Conservation (phyloP, 2,329 filamentous ascomycete genomes). For the Cytospora piceae region DNA sequence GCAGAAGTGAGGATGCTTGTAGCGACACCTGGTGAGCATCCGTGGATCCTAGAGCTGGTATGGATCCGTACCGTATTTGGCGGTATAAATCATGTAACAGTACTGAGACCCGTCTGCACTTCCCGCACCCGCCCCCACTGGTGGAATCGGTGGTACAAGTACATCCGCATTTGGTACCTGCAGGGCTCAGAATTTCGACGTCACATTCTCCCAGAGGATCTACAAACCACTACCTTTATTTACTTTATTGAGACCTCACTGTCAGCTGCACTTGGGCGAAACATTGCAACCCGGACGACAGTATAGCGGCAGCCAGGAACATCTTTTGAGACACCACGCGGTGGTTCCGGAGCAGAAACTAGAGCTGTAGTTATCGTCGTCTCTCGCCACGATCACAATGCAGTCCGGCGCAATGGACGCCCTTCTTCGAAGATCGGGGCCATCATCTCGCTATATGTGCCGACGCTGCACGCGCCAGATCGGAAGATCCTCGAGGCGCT, state of each 20-base stretch:
- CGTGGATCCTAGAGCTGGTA: no score
- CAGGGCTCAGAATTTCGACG: neutral
- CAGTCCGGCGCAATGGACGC: conserved; percentile 33
- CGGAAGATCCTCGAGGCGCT: conserved; percentile 40
- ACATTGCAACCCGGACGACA: neutral
- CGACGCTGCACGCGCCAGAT: conserved; percentile 49
- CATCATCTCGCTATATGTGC: conserved; percentile 47
- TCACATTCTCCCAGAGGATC: neutral
- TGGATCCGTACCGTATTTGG: neutral
- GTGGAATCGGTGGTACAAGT: neutral
- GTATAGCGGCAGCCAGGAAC: neutral
- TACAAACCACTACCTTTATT: neutral
- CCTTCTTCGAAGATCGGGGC: conserved; percentile 31
- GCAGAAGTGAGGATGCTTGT: no score
- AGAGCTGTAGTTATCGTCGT: conserved; percentile 15
- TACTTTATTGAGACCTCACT: neutral
- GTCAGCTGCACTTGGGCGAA: neutral
- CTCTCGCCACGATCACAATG: neutral
- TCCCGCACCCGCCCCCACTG: neutral
- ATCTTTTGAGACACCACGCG: neutral
- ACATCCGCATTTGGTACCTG: neutral
- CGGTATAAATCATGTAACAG: neutral
- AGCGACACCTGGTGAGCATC: no score
- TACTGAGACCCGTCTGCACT: neutral
- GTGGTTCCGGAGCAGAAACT: conserved; percentile 6